phyloP scores from a whole-genome alignment of 176 grass and related monocot genomes.

The Phoenix dactylifera region DNA sequence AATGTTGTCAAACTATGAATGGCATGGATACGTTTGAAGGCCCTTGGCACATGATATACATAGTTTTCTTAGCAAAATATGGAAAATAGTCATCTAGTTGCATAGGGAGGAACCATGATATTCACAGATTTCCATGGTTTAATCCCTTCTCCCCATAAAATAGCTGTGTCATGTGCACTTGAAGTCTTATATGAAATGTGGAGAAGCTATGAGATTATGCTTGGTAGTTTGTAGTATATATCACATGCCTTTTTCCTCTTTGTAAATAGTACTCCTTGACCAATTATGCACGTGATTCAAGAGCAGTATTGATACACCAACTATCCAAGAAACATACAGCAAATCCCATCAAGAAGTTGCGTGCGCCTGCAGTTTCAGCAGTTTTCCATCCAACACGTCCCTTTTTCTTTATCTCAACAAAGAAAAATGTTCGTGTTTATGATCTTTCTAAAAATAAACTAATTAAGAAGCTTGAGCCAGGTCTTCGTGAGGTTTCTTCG shows the following conservation, averaged over 20 bases:
- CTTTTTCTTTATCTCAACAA: conserved; percentile 91
- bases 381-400: conserved; percentile 80
- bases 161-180: too few relatives aligned
- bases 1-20: too few relatives aligned
- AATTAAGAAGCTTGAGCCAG: conserved; percentile 83
- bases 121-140: too few relatives aligned
- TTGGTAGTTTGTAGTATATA: too few relatives aligned
- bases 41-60: too few relatives aligned
- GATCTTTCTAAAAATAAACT: conserved; percentile 70
- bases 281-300: conserved; percentile 62
- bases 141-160: too few relatives aligned
- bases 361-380: conserved; percentile 69
- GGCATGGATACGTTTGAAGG: too few relatives aligned
- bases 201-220: too few relatives aligned
- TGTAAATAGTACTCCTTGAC: conserved; percentile 47
- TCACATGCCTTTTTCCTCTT: background rate
- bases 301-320: conserved; percentile 77
- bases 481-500: conserved; percentile 78
- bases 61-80: too few relatives aligned
- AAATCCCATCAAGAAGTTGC: conserved; percentile 80
- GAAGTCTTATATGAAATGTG: too few relatives aligned
- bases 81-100: too few relatives aligned
- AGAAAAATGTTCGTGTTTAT: conserved; percentile 90
- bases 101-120: too few relatives aligned
- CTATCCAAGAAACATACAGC: conserved; percentile 79